Evolutionary conservation across 2,329 filamentous ascomycete genomes (phyloP).

Genomic region (Fusarium brevicatenulatum): DNA sequence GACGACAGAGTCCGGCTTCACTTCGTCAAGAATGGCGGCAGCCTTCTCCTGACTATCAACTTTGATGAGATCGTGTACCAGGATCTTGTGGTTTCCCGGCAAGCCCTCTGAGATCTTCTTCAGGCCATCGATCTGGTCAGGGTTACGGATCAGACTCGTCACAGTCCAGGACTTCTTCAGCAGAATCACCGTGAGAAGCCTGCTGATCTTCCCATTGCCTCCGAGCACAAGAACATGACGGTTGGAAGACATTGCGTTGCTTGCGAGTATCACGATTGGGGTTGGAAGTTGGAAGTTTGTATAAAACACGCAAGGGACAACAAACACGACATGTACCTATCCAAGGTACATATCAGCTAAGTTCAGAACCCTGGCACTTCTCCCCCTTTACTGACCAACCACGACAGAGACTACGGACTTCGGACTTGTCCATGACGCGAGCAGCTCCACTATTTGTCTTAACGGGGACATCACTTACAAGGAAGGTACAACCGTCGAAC

Average conservation of each 20-base stretch:
- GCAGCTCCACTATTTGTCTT: slow-evolving; percentile 32
- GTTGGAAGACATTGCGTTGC: slow-evolving; percentile 24
- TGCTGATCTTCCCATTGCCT: slow-evolving; percentile 79
- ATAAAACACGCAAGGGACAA: slow-evolving; percentile 16
- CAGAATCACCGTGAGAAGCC: slow-evolving; percentile 75
- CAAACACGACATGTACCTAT: slow-evolving; percentile 1
- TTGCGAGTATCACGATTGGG: neutral
- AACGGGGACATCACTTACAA: neutral
- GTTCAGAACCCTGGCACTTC: slow-evolving; percentile 17
- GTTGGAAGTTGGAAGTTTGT: neutral
- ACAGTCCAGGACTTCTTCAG: slow-evolving; percentile 76
- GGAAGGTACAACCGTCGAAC: slow-evolving; percentile 1
- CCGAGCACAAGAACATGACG: slow-evolving; percentile 73
- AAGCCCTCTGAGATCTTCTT: slow-evolving; percentile 64
- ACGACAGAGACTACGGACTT: slow-evolving; percentile 23
- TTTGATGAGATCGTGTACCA: slow-evolving; percentile 75
- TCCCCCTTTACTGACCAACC: slow-evolving; percentile 6
- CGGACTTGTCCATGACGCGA: slow-evolving; percentile 37
- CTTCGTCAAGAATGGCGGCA: slow-evolving; percentile 63
- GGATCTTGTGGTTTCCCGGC: slow-evolving; percentile 68
- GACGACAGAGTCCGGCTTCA: slow-evolving; percentile 70
- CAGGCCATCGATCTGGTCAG: slow-evolving; percentile 70
- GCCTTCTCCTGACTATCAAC: slow-evolving; percentile 67
- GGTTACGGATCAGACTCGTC: slow-evolving; percentile 76
- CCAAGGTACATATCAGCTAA: neutral